Base-by-base conservation (phyloP, 176 grass and related monocot species). In the Musa schizocarpa region DNA sequence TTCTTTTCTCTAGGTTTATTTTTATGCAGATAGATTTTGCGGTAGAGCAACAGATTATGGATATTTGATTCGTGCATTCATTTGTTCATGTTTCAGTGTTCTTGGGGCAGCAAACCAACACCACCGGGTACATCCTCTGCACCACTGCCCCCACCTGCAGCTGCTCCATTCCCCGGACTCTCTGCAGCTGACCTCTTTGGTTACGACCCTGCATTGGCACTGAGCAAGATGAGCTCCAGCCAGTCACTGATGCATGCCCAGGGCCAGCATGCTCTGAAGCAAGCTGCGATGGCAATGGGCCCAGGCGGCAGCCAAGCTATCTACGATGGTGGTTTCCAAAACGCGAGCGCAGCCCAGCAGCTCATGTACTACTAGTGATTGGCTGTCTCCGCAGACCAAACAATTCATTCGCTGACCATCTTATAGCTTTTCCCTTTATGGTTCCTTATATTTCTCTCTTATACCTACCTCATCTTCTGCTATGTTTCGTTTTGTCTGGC, bases 61-160 rank as follows among this genome's bases (percentile, higher is more conserved):
- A 6, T 43, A 43, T 43, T 43, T 43, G 34, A 43, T 43, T 43
- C 0, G 34, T 6, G 34, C 34, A 43, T 43, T 43, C 4, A 43
- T 43, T 6, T 43, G 34, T 6, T 48, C 14, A 13, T 29, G 20
- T 67, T 68, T 13, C 76, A 97, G 93, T 97, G 93, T 77, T 97
- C 93, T 8, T 99, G 95, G 95, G 95, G 95, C 71, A 99, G 87
- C 85, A 99, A 99, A 71, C 91, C 95, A 24, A 99, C 95, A 21
- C 91, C 95, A 74, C 86, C 83, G 64, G 91, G 95, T 76, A 89
- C 86, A 57, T 69, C 81, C 29, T 97, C 93, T 4, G 76, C 77
- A 6, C 93, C 93, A 0, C 83, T 97, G 11, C 93, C 93, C 0
- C 90, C 93, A 75, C 93, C 90, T 2, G 93, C 82, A 25, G 77